These are phyloP conservation scores for Penicillium crustosum DNA, from an alignment of 2,329 filamentous ascomycete genomes.

Conservation along the genomic window DNA sequence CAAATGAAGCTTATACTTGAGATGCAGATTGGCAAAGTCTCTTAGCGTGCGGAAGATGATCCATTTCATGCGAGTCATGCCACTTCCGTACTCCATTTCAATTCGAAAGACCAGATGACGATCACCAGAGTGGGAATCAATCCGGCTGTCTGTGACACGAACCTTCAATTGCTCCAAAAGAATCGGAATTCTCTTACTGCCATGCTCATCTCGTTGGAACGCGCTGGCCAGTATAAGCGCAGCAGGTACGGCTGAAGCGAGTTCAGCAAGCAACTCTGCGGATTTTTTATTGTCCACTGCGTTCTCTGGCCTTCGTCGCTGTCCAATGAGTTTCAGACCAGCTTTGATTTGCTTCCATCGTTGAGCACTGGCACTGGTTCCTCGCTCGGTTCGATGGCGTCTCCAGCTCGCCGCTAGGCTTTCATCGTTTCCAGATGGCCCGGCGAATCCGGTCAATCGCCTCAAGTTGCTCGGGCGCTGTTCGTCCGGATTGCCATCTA, in stretches of 20 bases:
- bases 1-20: conserved; percentile 86
- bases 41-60: conserved; percentile 80
- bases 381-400: conserved; percentile 59
- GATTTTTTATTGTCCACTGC: conserved; percentile 93
- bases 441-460: conserved; percentile 63
- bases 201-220: conserved; percentile 95
- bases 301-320: conserved; percentile 77
- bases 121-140: conserved; percentile 57
- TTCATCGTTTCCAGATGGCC: conserved; percentile 59
- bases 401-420: conserved; percentile 60
- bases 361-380: conserved; percentile 70
- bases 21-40: conserved; percentile 89
- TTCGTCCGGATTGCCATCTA: conserved; percentile 54
- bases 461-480: conserved; percentile 64
- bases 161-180: conserved; percentile 93
- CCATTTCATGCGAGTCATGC: conserved; percentile 95
- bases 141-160: conserved; percentile 76
- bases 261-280: conserved; percentile 91
- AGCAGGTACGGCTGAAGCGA: conserved; percentile 87
- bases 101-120: conserved; percentile 86
- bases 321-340: conserved; percentile 73
- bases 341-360: conserved; percentile 94
- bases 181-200: conserved; percentile 91
- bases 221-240: conserved; percentile 94
- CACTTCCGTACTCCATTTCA: conserved; percentile 93